Evolutionary conservation across 2,329 filamentous ascomycete genomes (phyloP), one percentile per base, ranked within the genome.

Genomic region (Fusarium secorum): DNA sequence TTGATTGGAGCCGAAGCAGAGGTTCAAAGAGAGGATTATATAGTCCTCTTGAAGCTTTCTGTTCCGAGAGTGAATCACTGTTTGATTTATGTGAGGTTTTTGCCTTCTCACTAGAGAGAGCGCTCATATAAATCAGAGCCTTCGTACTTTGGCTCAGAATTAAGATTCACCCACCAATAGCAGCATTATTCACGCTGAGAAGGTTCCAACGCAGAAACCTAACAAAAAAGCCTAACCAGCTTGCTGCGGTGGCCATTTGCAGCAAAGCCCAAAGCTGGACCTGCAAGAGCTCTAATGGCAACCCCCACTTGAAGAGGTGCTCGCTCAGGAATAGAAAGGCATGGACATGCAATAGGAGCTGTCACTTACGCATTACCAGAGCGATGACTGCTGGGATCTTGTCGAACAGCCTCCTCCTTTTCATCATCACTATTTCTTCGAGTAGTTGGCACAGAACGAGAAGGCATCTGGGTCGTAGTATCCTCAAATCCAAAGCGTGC

Each of bases 351-450:
- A 30, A 53, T 35, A 24, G 45, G 35, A 35, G 38, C 35, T 20
- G 59, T 65, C 22, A 94, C 93, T 90, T 89, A 96, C 93, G 91
- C 89, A 79, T 93, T 92, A 54, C 89, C 90, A 51, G 91, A 89
- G 60, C 93, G 88, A 77, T 93, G 91, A 75, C 90, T 90, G 38
- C 90, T 89, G n/a, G 89, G 86, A 74, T 91, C 87, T 79, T 91
- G 86, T 71, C 89, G 85, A 76, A 92, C 88, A 70, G 91, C 89
- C 74, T 91, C 89, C 77, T 94, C 92, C 77, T 95, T 94, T 76
- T 97, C 93, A 74, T 95, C 93, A 78, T 98, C 93, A 58, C 95
- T 98, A 79, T 97, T 97, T 72, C 95, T 92, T 72, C 95, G 89
- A 68, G 95, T 96, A 33, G 89, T 90, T 49, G 95, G 94, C 54